Evolutionary conservation across 2,329 filamentous ascomycete species (phyloP).

Genomic region (Aspergillus versicolor): DNA sequence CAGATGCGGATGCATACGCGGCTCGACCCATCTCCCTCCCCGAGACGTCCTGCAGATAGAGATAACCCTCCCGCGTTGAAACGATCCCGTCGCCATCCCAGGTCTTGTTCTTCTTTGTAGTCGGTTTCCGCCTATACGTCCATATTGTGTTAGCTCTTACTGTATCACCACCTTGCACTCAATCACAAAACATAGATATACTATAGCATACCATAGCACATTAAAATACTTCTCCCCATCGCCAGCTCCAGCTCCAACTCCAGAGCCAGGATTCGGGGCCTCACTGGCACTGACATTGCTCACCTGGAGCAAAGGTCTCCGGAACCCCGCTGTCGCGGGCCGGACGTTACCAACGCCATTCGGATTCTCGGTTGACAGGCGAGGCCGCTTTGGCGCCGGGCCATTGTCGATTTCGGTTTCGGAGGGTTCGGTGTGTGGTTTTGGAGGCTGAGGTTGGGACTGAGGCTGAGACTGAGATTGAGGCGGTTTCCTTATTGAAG

Average conservation of each 20-base stretch:
- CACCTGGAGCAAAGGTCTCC: conserved; percentile 36
- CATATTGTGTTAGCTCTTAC: background rate
- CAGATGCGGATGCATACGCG: conserved; percentile 53
- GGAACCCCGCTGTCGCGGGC: conserved; percentile 12
- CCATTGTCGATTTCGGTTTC: conserved; percentile 11
- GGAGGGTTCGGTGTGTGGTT: background rate
- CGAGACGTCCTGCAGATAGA: conserved; percentile 60
- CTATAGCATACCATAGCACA: conserved; percentile 43
- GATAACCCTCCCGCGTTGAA: conserved; percentile 56
- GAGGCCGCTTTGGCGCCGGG: conserved; percentile 37
- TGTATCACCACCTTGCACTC: no score
- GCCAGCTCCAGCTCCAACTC: conserved; percentile 3
- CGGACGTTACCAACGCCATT: conserved; percentile 8
- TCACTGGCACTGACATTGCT: conserved; percentile 19
- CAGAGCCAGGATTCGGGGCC: no score
- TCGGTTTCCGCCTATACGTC: conserved; percentile 61
- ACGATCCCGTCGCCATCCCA: conserved; percentile 74
- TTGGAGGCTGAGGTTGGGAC: background rate
- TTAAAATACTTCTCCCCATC: conserved; percentile 44
- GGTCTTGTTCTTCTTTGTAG: conserved; percentile 72
- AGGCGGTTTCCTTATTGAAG: conserved; percentile 39
- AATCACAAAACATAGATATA: no score
- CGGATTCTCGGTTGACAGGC: conserved; percentile 26
- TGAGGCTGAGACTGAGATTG: background rate
- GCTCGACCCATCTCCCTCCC: conserved; percentile 63